Evolutionary conservation across 495 filamentous ascomycete species (phyloP).

Genomic region (Friedmanniomyces simplex): DNA sequence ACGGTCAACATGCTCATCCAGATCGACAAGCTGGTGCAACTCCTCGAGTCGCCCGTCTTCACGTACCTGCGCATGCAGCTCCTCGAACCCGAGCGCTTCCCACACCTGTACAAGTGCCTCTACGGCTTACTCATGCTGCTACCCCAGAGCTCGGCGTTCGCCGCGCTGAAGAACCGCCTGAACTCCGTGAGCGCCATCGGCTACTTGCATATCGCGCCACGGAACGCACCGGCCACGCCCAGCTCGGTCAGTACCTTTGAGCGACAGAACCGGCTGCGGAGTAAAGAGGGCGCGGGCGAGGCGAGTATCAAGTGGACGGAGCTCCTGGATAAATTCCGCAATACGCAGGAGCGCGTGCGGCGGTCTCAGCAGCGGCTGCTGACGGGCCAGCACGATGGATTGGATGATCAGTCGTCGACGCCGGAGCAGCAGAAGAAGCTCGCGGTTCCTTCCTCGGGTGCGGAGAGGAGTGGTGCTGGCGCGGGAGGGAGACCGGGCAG

Average conservation of each 20-base stretch:
- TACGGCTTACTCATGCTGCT: slow-evolving; percentile 97
- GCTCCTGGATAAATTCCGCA: slow-evolving; percentile 89
- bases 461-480: background rate
- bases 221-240: slow-evolving; percentile 27
- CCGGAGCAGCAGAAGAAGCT: slow-evolving; percentile 20
- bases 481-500: background rate
- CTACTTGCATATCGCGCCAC: slow-evolving; percentile 62
- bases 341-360: slow-evolving; percentile 71
- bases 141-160: slow-evolving; percentile 93
- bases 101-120: slow-evolving; percentile 94
- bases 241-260: slow-evolving; percentile 46
- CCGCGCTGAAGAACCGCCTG: slow-evolving; percentile 89
- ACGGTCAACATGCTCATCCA: slow-evolving; percentile 98
- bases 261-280: slow-evolving; percentile 70
- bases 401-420: slow-evolving; percentile 6
- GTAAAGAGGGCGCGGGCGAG: slow-evolving; percentile 66
- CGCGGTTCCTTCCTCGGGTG: background rate
- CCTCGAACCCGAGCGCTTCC: slow-evolving; percentile 94
- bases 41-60: slow-evolving; percentile 95
- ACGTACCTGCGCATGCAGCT: slow-evolving; percentile 96
- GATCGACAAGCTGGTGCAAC: slow-evolving; percentile 96
- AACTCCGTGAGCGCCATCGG: slow-evolving; percentile 96
- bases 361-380: slow-evolving; percentile 35
- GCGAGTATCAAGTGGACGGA: slow-evolving; percentile 82
- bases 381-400: slow-evolving; percentile 16